Conservation (phyloP, 164 flowering plant species). For the Magnolia changhungtana region DNA sequence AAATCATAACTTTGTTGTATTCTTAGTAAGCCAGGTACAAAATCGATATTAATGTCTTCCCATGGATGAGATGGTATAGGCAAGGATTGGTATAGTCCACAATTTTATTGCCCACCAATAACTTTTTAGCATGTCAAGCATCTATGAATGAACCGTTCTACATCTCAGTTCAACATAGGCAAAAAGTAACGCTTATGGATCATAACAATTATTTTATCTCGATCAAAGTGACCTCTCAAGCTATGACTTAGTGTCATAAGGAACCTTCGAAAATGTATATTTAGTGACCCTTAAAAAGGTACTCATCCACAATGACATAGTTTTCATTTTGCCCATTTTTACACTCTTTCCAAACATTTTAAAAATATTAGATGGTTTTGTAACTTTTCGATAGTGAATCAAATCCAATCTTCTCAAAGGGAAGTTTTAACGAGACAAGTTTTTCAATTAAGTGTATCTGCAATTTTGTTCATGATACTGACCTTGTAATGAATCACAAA, state of each 20-base stretch:
- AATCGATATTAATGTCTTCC: too few relatives aligned
- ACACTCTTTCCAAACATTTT: too few relatives aligned
- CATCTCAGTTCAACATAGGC: too few relatives aligned
- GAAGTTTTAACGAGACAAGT: neutral
- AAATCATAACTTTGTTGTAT: too few relatives aligned
- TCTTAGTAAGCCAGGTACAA: too few relatives aligned
- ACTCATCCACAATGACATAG: neutral
- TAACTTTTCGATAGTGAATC: neutral
- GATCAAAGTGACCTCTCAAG: neutral
- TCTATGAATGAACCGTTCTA: too few relatives aligned
- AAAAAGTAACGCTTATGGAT: too few relatives aligned
- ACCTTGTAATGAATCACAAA: neutral
- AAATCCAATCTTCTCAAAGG: neutral
- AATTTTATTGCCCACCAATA: too few relatives aligned
- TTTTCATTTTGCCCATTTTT: too few relatives aligned
- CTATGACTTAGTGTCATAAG: neutral
- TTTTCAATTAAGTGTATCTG: neutral
- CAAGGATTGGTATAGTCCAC: neutral
- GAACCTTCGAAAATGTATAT: neutral
- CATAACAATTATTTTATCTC: neutral
- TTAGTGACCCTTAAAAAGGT: neutral
- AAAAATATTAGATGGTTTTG: neutral
- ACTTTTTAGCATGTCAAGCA: too few relatives aligned
- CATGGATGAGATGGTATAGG: neutral
- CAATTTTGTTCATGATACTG: neutral